A percentile compares a stretch with the other conserved stretches of the same genome.
Conservation (phyloP, 2,329 filamentous ascomycete genomes). For the Metarhizium guizhouense region DNA sequence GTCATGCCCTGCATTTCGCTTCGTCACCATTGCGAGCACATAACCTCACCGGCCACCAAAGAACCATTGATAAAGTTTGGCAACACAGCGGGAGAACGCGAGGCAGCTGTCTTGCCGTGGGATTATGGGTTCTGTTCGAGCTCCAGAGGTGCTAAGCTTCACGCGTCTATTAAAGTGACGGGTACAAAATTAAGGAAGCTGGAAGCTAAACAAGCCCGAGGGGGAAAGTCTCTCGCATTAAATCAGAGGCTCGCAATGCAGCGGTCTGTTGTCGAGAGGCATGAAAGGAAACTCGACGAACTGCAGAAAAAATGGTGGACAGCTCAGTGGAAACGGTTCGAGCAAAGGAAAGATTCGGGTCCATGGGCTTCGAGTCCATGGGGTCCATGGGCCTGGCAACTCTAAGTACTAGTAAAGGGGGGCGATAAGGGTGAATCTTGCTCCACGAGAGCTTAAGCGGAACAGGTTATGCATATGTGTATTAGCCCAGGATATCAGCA, state of each 20-base stretch:
- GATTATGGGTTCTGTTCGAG: conserved; percentile 12
- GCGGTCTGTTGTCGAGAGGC: background rate
- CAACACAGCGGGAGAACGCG: background rate
- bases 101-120: conserved; percentile 7
- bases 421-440: background rate
- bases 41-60: conserved; percentile 1
- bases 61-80: background rate
- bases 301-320: conserved; percentile 4
- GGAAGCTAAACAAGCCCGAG: background rate
- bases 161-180: background rate
- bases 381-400: background rate
- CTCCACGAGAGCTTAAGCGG: conserved; percentile 1
- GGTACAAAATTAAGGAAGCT: background rate
- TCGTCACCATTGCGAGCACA: conserved; percentile 13
- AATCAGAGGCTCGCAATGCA: background rate
- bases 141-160: background rate
- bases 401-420: background rate
- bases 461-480: background rate
- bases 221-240: background rate
- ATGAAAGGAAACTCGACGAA: conserved; percentile 4
- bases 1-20: conserved; percentile 8
- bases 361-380: conserved; percentile 2
- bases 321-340: conserved; percentile 4
- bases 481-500: background rate
- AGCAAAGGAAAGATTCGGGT: background rate